phyloP scores from a whole-genome alignment of 371 early-diverging fungal species.

The Mucor plumbeus region DNA sequence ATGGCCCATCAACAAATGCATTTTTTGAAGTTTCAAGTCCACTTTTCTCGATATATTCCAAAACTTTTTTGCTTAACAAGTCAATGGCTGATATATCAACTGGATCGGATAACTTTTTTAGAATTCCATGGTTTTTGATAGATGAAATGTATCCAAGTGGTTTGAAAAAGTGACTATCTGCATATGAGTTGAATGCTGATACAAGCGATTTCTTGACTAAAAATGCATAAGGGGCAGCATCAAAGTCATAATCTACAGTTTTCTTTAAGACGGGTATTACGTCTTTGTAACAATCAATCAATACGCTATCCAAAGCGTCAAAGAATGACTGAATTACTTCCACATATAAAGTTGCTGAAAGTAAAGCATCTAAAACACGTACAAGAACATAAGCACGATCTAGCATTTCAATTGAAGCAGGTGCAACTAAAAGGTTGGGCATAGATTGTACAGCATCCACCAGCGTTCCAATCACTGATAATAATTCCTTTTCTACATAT shows the following conservation, averaged over 20 bases:
- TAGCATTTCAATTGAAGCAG: background rate
- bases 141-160: constrained; percentile 38
- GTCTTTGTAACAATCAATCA: constrained; percentile 22
- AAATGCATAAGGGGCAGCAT: constrained; percentile 15
- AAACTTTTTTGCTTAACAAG: constrained; percentile 43
- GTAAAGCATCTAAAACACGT: constrained; percentile 32
- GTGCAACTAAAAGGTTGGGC: constrained; percentile 29
- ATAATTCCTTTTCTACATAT: constrained; percentile 30
- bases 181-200: constrained; percentile 29
- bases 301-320: constrained; percentile 8
- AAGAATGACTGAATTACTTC: constrained; percentile 2
- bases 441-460: constrained; percentile 42
- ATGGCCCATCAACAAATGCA: constrained; percentile 69
- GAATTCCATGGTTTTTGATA: constrained; percentile 18
- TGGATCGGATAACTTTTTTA: background rate
- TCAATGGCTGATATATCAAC: constrained; percentile 30
- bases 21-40: constrained; percentile 39
- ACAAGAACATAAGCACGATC: constrained; percentile 19
- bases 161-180: constrained; percentile 37
- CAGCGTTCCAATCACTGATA: constrained; percentile 30
- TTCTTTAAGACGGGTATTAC: constrained; percentile 12
- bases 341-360: constrained; percentile 20
- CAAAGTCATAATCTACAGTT: background rate
- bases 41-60: constrained; percentile 54
- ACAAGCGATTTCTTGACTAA: constrained; percentile 36